Evolutionary conservation across 83 land plant species (phyloP).

Genomic region (Picea engelmannii): DNA sequence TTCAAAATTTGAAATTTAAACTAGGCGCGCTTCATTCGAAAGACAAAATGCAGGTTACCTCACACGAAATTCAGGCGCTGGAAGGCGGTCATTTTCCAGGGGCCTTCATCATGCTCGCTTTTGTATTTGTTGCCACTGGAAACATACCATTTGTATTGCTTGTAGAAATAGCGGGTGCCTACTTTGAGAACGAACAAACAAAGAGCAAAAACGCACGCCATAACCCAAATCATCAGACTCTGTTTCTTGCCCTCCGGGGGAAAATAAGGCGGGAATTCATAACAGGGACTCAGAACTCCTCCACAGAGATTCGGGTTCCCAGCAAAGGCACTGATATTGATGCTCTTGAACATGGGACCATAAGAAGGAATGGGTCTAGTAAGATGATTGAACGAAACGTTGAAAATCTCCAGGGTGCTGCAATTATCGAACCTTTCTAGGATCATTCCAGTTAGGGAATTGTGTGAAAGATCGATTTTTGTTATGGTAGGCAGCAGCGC

Average conservation of each 20-base stretch:
- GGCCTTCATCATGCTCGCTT: slow-evolving; percentile 28
- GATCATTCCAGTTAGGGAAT: slow-evolving; percentile 63
- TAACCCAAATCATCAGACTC: slow-evolving; percentile 50
- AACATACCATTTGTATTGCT: slow-evolving; percentile 20
- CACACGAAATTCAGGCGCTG: slow-evolving; percentile 63
- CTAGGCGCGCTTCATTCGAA: no score
- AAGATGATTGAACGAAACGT: slow-evolving; percentile 62
- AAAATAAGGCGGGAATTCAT: neutral
- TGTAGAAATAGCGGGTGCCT: slow-evolving; percentile 10
- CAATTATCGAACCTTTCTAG: slow-evolving; percentile 55
- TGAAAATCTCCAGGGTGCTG: slow-evolving; percentile 58
- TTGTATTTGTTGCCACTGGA: neutral
- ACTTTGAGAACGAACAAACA: slow-evolving; percentile 46
- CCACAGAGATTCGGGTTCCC: slow-evolving; percentile 80
- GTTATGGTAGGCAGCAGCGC: slow-evolving; percentile 46
- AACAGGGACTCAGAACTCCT: neutral
- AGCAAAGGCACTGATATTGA: slow-evolving; percentile 54
- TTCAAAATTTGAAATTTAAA: no score
- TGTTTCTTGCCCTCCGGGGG: slow-evolving; percentile 28
- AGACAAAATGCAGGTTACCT: no score
- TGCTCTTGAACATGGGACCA: slow-evolving; percentile 34
- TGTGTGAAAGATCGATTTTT: slow-evolving; percentile 16
- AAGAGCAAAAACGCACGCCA: slow-evolving; percentile 50
- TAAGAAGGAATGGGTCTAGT: slow-evolving; percentile 46
- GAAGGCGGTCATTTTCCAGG: slow-evolving; percentile 75